Conservation (phyloP, 768 basidiomycete genomes). For the Lactarius sanguifluus region DNA sequence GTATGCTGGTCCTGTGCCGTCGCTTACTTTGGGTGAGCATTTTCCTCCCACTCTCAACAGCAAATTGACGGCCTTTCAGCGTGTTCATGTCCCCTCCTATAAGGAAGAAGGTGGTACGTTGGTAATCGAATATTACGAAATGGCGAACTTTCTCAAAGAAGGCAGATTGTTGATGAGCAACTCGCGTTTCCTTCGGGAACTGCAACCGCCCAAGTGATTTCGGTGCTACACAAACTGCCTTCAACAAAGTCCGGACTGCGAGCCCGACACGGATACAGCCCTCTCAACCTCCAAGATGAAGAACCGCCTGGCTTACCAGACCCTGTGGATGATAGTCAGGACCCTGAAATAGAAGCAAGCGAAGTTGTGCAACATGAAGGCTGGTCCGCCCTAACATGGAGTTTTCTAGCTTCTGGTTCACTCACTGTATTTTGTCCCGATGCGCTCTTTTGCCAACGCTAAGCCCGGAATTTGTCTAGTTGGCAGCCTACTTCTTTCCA, state of each 20-base stretch:
- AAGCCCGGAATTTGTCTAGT: conserved; percentile 43
- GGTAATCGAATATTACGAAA: neutral
- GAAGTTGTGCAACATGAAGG: conserved; percentile 62
- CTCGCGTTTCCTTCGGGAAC: conserved; percentile 94
- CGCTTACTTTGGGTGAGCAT: conserved; percentile 83
- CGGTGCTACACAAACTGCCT: conserved; percentile 79
- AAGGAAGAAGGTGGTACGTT: conserved; percentile 85
- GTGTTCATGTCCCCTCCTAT: conserved; percentile 97
- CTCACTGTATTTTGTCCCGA: conserved; percentile 65
- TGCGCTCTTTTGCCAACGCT: conserved; percentile 5
- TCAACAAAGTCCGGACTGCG: conserved; percentile 56
- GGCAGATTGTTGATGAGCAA: conserved; percentile 89
- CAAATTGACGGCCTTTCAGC: conserved; percentile 39
- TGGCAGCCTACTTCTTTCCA: conserved; percentile 87
- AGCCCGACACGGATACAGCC: conserved; percentile 57
- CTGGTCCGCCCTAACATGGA: conserved; percentile 75
- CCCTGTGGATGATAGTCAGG: conserved; percentile 29
- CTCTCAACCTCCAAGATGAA: conserved; percentile 37
- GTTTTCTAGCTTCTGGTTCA: conserved; percentile 70
- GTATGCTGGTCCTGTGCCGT: conserved; percentile 87
- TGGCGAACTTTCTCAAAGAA: neutral
- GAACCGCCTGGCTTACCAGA: conserved; percentile 25
- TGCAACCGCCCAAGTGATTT: conserved; percentile 92
- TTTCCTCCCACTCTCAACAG: neutral
- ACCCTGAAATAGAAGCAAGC: conserved; percentile 37